Percentiles rank a stretch among this genome's conserved stretches.
phyloP scores from a whole-genome alignment of 805 yeast species.

The Saccharomycopsis sp. region DNA sequence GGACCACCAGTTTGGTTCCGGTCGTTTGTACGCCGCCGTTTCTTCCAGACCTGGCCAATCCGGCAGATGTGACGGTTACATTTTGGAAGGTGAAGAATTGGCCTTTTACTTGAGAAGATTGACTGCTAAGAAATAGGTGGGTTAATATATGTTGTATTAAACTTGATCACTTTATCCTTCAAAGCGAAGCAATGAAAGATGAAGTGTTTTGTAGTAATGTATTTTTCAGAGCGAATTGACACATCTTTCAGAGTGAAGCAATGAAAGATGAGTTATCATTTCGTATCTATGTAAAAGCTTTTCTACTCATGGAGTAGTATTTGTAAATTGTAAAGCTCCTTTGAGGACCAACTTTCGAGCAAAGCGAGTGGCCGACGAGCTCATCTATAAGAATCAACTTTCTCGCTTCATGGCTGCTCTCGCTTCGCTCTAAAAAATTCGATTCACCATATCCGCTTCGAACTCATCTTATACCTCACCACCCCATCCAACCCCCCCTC shows the following conservation, averaged over 20 bases:
- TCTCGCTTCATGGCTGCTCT: constrained; percentile 96
- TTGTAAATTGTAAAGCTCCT: too few species aligned
- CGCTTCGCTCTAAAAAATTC: constrained; percentile 42
- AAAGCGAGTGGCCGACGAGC: constrained; percentile 92
- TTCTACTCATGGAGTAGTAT: too few species aligned
- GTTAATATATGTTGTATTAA: too few species aligned
- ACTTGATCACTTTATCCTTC: too few species aligned
- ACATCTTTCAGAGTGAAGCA: too few species aligned
- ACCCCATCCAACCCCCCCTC: constrained; percentile 40
- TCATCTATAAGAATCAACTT: constrained; percentile 88
- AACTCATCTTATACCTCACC: constrained; percentile 60
- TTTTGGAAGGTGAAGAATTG: constrained; percentile 99
- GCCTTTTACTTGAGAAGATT: constrained; percentile 99
- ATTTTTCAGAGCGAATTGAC: too few species aligned
- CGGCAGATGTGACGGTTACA: constrained; percentile 99
- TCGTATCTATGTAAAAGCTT: too few species aligned
- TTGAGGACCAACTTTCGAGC: too few species aligned
- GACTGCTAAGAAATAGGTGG: constrained; percentile 93
- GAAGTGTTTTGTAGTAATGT: too few species aligned
- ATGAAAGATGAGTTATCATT: too few species aligned
- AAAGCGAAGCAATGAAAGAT: too few species aligned
- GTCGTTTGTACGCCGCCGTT: constrained; percentile 97
- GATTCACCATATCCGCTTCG: constrained; percentile 61
- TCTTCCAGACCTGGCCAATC: constrained; percentile 99
- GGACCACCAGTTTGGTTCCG: constrained; percentile 95